phyloP scores from a whole-genome alignment of 192 early-diverging fungal genomes.

The Linnemannia hyalina region DNA sequence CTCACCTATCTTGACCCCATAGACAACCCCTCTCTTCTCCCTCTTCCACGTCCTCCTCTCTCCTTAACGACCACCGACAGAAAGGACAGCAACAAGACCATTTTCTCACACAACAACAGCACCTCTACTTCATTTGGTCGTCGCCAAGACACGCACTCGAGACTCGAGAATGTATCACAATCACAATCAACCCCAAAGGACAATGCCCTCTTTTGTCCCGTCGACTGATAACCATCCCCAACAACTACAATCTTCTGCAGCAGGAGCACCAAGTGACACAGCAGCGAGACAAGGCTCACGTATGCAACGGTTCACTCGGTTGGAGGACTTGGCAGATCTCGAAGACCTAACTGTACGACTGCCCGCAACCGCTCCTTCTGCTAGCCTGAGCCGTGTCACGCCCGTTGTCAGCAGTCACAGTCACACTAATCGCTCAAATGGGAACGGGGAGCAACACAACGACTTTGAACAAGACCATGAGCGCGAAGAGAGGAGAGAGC shows the following conservation, averaged over 20 bases:
- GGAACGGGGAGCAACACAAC: too few species aligned
- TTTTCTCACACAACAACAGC: too few species aligned
- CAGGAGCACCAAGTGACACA: not conserved
- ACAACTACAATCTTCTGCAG: not conserved
- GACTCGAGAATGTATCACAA: not conserved
- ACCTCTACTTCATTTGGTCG: not conserved
- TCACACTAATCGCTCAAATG: not conserved
- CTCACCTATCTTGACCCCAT: not conserved
- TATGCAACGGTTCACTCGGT: slow-evolving; percentile 29
- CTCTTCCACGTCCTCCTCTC: not conserved
- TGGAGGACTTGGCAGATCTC: slow-evolving; percentile 23
- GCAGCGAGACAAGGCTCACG: not conserved
- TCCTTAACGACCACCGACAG: not conserved
- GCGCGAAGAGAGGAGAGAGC: not conserved
- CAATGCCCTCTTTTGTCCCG: not conserved
- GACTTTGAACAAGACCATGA: not conserved
- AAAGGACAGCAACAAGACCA: not conserved
- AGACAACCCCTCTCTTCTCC: not conserved
- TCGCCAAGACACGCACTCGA: not conserved
- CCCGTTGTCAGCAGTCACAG: not conserved
- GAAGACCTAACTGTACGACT: slow-evolving; percentile 8
- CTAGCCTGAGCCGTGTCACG: not conserved
- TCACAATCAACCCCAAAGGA: not conserved
- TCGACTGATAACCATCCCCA: not conserved
- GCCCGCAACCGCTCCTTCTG: not conserved